A percentile compares a stretch with the other conserved stretches of the same genome.
Conservation (phyloP, 345 rosid genomes). For the Populus alba region DNA sequence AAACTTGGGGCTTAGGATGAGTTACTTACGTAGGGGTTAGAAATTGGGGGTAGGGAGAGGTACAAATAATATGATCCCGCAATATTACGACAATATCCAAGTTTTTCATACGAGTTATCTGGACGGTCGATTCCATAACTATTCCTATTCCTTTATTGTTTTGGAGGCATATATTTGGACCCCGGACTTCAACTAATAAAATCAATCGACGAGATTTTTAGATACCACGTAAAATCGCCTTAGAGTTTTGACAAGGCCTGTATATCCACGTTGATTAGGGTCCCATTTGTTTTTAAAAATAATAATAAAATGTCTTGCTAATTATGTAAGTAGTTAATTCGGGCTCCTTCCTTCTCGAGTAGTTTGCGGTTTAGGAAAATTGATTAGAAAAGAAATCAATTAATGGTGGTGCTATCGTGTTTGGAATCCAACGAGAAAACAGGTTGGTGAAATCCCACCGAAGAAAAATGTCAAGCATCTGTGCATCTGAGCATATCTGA, state of each 20-base stretch:
- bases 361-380: background rate
- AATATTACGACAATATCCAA: too few relatives aligned
- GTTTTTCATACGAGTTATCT: too few relatives aligned
- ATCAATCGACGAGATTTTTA: too few relatives aligned
- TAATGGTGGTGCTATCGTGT: slow-evolving; percentile 18
- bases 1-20: too few relatives aligned
- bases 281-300: background rate
- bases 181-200: too few relatives aligned
- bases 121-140: background rate
- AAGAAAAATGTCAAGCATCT: background rate
- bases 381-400: slow-evolving; percentile 3
- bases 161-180: background rate
- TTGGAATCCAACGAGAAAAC: slow-evolving; percentile 12
- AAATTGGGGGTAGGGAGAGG: too few relatives aligned
- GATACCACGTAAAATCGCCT: too few relatives aligned
- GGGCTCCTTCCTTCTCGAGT: too few relatives aligned
- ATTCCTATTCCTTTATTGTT: background rate
- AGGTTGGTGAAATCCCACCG: slow-evolving; percentile 17
- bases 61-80: too few relatives aligned
- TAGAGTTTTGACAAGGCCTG: too few relatives aligned
- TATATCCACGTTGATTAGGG: background rate
- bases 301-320: background rate
- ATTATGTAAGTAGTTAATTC: background rate
- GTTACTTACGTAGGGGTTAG: too few relatives aligned
- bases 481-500: background rate